These are phyloP conservation scores for Petunia hybrid DNA, from an alignment of 305 asterid genomes.

Conservation along the genomic window DNA sequence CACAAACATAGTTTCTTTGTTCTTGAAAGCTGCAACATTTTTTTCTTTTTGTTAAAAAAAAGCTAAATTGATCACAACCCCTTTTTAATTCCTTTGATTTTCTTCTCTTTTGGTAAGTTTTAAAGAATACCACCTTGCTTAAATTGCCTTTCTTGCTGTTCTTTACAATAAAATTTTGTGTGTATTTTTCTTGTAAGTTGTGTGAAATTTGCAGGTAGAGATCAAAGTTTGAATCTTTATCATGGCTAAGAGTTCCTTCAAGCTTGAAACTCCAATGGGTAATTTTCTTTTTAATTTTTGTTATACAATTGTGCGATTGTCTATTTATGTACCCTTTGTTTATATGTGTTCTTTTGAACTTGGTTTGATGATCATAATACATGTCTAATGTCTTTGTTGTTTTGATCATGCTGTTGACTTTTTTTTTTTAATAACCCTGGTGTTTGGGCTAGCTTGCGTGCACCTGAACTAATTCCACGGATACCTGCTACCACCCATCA, in stretches of 20 bases:
- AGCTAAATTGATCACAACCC: slow-evolving; percentile 15
- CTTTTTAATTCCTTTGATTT: not conserved
- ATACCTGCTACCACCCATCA: too few species aligned
- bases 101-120: slow-evolving; percentile 45
- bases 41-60: not conserved
- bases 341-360: not conserved
- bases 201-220: slow-evolving; percentile 52
- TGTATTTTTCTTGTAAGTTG: slow-evolving; percentile 37
- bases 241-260: slow-evolving; percentile 66
- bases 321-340: not conserved
- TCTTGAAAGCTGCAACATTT: not conserved
- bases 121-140: slow-evolving; percentile 30
- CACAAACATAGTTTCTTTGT: not conserved
- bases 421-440: too few species aligned
- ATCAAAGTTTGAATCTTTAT: slow-evolving; percentile 42
- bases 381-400: not conserved
- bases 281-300: slow-evolving; percentile 25
- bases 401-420: not conserved
- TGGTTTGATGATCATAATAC: not conserved
- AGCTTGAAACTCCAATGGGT: slow-evolving; percentile 64
- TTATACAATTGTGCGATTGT: slow-evolving; percentile 10
- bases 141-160: not conserved
- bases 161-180: not conserved
- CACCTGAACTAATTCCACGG: too few species aligned
- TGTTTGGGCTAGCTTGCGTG: too few species aligned